phyloP scores from a whole-genome alignment of 768 basidiomycete genomes.

The Floccularia luteovirens region DNA sequence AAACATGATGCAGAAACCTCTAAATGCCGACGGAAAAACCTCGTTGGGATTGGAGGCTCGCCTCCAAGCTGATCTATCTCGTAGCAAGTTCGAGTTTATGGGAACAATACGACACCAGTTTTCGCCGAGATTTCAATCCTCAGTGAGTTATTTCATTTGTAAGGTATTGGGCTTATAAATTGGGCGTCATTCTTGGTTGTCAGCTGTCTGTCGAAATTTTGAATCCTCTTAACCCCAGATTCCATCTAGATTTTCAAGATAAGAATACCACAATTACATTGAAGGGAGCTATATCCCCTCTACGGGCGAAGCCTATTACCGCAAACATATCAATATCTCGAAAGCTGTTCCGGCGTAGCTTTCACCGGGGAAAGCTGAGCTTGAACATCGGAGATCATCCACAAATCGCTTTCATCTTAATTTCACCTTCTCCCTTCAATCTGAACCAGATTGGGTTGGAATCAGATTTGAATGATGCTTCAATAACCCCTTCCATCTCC shows the following conservation, averaged over 20 bases:
- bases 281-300: slow-evolving; percentile 28
- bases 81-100: slow-evolving; percentile 22
- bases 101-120: slow-evolving; percentile 75
- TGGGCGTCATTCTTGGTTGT: slow-evolving; percentile 9
- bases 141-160: slow-evolving; percentile 25
- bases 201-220: slow-evolving; percentile 33
- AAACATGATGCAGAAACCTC: neutral
- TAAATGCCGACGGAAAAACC: slow-evolving; percentile 3
- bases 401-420: slow-evolving; percentile 30
- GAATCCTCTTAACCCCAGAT: slow-evolving; percentile 28
- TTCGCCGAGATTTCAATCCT: slow-evolving; percentile 52
- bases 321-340: slow-evolving; percentile 37
- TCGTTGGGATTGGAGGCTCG: neutral
- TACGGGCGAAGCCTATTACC: slow-evolving; percentile 26
- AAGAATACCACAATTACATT: slow-evolving; percentile 35
- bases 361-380: slow-evolving; percentile 37
- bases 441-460: slow-evolving; percentile 10
- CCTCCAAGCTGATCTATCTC: neutral
- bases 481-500: slow-evolving; percentile 33
- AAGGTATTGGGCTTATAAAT: slow-evolving; percentile 7
- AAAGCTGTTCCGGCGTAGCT: slow-evolving; percentile 41
- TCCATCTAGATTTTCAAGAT: slow-evolving; percentile 42
- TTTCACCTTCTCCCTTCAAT: slow-evolving; percentile 34
- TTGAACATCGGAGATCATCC: slow-evolving; percentile 26
- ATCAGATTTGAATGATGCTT: slow-evolving; percentile 9